Percentiles rank a stretch among this genome's conserved stretches.
These are phyloP conservation scores for Laburnicola sp. DNA, from an alignment of 2,329 filamentous ascomycete genomes.

Conservation along the genomic window DNA sequence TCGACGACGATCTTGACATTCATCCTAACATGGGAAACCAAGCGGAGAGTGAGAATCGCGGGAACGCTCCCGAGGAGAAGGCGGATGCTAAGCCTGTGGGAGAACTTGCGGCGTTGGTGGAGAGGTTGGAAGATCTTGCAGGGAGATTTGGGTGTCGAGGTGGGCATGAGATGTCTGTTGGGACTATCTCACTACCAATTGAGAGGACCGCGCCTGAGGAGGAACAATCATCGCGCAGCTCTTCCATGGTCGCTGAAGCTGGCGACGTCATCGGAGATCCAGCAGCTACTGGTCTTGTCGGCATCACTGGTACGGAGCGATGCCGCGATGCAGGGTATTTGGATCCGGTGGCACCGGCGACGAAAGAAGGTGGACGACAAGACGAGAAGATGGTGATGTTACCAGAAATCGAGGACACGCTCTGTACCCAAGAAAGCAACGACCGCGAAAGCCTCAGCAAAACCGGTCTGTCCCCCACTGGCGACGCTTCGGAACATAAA, in stretches of 20 bases:
- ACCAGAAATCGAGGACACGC: background rate
- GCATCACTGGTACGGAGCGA: too few species aligned
- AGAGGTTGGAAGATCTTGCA: background rate
- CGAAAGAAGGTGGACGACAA: background rate
- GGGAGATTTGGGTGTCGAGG: background rate
- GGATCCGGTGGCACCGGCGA: background rate
- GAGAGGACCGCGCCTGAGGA: too few species aligned
- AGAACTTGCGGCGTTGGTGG: background rate
- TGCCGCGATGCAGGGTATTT: background rate
- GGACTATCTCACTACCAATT: background rate
- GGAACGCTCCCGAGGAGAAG: background rate
- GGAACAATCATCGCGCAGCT: background rate
- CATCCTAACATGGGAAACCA: too few species aligned
- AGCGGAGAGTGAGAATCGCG: background rate
- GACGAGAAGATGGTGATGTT: conserved; percentile 1
- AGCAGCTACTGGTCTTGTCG: too few species aligned
- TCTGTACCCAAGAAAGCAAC: conserved; percentile 6
- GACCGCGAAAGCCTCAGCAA: background rate
- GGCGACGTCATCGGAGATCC: background rate
- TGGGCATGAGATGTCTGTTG: background rate
- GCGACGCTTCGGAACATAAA: background rate
- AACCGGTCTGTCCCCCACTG: background rate
- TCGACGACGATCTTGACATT: too few species aligned
- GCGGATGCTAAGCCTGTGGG: background rate
- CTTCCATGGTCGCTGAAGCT: background rate